Percentiles rank a stretch among this genome's conserved stretches.
Evolutionary conservation across 208 protist species (phyloP).

Genomic region (Lotmaria passim): DNA sequence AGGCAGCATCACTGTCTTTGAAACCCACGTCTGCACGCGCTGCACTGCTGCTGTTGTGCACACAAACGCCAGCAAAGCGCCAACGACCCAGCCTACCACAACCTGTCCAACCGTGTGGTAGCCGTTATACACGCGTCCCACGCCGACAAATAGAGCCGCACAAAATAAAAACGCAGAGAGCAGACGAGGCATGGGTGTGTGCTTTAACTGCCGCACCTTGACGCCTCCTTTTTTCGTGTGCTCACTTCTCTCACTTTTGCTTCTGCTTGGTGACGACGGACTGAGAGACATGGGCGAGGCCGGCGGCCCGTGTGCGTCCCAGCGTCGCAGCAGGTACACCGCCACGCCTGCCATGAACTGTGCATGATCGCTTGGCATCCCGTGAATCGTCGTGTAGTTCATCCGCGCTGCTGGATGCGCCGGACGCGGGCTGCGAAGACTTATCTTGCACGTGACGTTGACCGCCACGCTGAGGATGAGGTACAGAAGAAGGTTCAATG

Average conservation of each 20-base stretch:
- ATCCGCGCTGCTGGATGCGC: slow-evolving; percentile 40
- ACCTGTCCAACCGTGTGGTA: slow-evolving; percentile 75
- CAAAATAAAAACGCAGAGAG: slow-evolving; percentile 35
- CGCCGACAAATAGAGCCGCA: slow-evolving; percentile 49
- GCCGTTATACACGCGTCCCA: slow-evolving; percentile 74
- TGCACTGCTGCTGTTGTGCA: slow-evolving; percentile 41
- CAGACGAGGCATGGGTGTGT: slow-evolving; percentile 10
- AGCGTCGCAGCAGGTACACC: slow-evolving; percentile 49
- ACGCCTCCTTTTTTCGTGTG: background rate
- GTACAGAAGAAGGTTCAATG: slow-evolving; percentile 61
- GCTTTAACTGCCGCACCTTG: background rate
- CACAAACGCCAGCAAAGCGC: slow-evolving; percentile 39
- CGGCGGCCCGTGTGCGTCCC: background rate
- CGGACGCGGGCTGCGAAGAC: slow-evolving; percentile 48
- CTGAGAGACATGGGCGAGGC: background rate
- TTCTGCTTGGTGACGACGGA: background rate
- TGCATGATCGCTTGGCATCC: slow-evolving; percentile 82
- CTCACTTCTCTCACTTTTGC: background rate
- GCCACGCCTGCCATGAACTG: slow-evolving; percentile 84
- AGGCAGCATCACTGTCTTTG: slow-evolving; percentile 37
- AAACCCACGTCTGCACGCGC: slow-evolving; percentile 29
- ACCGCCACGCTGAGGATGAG: slow-evolving; percentile 49
- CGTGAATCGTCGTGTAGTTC: slow-evolving; percentile 57
- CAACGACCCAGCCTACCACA: slow-evolving; percentile 53
- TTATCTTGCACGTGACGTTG: slow-evolving; percentile 56